Conservation (phyloP, 768 basidiomycete genomes). For the Tricholoma matsutake region DNA sequence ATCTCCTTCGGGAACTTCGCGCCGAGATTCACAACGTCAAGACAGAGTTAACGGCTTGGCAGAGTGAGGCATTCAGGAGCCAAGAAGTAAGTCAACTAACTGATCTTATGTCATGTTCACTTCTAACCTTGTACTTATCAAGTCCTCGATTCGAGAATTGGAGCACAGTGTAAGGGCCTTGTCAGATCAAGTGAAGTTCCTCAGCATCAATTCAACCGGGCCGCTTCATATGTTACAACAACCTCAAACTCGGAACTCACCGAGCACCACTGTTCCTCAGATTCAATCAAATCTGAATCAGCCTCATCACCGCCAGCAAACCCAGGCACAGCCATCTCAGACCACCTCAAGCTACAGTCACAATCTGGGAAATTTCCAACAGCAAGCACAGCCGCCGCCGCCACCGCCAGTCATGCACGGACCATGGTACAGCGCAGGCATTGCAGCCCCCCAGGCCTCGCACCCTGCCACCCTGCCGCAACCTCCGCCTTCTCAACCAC, state of each 20-base stretch:
- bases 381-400: slow-evolving; percentile 29
- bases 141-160: slow-evolving; percentile 77
- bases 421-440: slow-evolving; percentile 60
- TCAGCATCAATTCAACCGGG: slow-evolving; percentile 51
- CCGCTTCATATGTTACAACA: slow-evolving; percentile 43
- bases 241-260: slow-evolving; percentile 38
- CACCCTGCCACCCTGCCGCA: slow-evolving; percentile 74
- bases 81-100: slow-evolving; percentile 60
- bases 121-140: slow-evolving; percentile 8
- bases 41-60: slow-evolving; percentile 78
- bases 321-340: slow-evolving; percentile 36
- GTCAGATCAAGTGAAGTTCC: slow-evolving; percentile 80
- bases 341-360: slow-evolving; percentile 38
- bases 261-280: slow-evolving; percentile 37
- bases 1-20: slow-evolving; percentile 71
- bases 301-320: slow-evolving; percentile 42
- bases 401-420: slow-evolving; percentile 38
- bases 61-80: slow-evolving; percentile 69
- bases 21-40: slow-evolving; percentile 74
- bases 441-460: slow-evolving; percentile 80
- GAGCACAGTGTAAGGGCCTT: slow-evolving; percentile 74
- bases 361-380: slow-evolving; percentile 34
- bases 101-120: slow-evolving; percentile 1
- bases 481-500: slow-evolving; percentile 34
- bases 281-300: slow-evolving; percentile 34